Percentiles rank a stretch among this genome's conserved stretches.
phyloP scores from a whole-genome alignment of 75 land plant species.

The Adiantum capillusveneris region DNA sequence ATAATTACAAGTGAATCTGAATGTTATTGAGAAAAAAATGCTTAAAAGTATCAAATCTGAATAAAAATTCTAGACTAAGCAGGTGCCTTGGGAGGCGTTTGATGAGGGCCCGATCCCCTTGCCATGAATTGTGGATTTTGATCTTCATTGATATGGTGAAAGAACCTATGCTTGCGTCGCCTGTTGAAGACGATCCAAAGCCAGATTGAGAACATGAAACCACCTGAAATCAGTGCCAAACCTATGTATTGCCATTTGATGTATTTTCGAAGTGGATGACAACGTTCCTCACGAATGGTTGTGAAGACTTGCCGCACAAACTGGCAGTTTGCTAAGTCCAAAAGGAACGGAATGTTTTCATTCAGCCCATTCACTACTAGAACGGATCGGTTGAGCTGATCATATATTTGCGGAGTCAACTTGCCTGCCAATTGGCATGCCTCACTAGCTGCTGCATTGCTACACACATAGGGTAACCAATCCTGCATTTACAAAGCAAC shows the following conservation, averaged over 20 bases:
- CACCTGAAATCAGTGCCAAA: slow-evolving; percentile 45
- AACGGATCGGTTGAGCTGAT: slow-evolving; percentile 29
- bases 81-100: no score
- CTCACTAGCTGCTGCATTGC: slow-evolving; percentile 11
- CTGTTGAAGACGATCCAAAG: slow-evolving; percentile 64
- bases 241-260: slow-evolving; percentile 55
- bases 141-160: no score
- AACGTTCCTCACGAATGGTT: slow-evolving; percentile 28
- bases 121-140: no score
- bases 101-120: no score
- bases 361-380: slow-evolving; percentile 34
- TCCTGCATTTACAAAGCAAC: slow-evolving; percentile 56
- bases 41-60: no score
- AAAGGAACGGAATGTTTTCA: slow-evolving; percentile 46
- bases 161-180: slow-evolving; percentile 33
- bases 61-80: no score
- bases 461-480: slow-evolving; percentile 54
- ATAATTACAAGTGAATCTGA: no score
- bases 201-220: slow-evolving; percentile 68
- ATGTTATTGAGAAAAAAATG: no score
- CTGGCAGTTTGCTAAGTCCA: slow-evolving; percentile 51
- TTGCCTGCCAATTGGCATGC: slow-evolving; percentile 40
- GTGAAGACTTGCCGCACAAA: slow-evolving; percentile 61
- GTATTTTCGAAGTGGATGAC: slow-evolving; percentile 43
- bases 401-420: slow-evolving; percentile 43